phyloP scores from a whole-genome alignment of 2,329 filamentous ascomycete species.

The Colletotrichum higginsianum region DNA sequence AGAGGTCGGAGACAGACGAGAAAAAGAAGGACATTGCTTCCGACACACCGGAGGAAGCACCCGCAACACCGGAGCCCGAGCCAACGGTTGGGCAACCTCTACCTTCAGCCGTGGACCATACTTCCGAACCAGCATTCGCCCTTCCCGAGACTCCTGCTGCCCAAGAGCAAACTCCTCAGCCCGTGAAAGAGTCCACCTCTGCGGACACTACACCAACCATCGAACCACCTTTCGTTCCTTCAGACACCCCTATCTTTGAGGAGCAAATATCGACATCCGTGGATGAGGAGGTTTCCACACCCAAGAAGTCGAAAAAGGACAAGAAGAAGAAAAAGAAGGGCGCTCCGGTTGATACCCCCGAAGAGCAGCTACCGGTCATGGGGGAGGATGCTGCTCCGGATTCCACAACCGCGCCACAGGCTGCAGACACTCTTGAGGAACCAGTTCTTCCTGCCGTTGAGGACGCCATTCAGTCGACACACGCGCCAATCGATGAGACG shows the following conservation, averaged over 20 bases:
- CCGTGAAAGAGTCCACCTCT: neutral
- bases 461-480: neutral
- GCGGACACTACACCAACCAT: neutral
- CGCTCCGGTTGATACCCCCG: neutral
- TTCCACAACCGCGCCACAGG: neutral
- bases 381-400: neutral
- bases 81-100: neutral
- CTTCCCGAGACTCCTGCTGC: neutral
- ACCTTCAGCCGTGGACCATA: neutral
- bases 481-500: neutral
- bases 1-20: slow-evolving; percentile 54
- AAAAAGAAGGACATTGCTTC: slow-evolving; percentile 44
- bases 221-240: neutral
- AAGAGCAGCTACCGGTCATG: neutral
- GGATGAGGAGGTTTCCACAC: neutral
- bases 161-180: neutral
- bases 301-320: slow-evolving; percentile 44
- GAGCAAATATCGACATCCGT: neutral
- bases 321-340: slow-evolving; percentile 41
- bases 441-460: neutral
- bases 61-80: neutral
- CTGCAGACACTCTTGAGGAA: neutral
- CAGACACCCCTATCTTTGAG: neutral
- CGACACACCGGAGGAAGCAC: slow-evolving; percentile 7
- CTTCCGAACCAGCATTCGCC: neutral